These are phyloP conservation scores for Trichophyton simii DNA, from an alignment of 2,329 filamentous ascomycete species.

Conservation along the genomic window DNA sequence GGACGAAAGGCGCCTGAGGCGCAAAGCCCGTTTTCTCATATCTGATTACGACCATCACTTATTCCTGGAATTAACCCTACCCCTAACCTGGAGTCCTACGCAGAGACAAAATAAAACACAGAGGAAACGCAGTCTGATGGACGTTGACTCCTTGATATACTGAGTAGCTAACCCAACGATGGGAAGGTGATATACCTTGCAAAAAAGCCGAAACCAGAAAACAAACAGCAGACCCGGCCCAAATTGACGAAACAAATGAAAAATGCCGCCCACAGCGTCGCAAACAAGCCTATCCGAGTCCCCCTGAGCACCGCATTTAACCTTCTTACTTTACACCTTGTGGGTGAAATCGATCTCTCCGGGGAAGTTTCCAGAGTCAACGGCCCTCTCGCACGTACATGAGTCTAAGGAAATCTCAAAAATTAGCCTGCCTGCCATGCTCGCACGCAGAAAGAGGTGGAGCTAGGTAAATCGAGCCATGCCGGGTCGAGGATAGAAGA, in stretches of 20 bases:
- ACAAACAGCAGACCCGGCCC: background rate
- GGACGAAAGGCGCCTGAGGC: background rate
- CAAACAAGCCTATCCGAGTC: background rate
- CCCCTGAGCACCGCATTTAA: background rate
- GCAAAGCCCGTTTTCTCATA: background rate
- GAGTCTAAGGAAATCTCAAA: slow-evolving; percentile 36
- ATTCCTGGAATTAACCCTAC: background rate
- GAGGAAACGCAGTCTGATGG: background rate
- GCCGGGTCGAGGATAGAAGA: background rate
- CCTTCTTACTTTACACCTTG: slow-evolving; percentile 28
- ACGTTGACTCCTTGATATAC: background rate
- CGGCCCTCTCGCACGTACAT: slow-evolving; percentile 72
- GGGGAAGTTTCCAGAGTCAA: slow-evolving; percentile 49
- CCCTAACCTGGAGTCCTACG: background rate
- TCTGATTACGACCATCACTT: background rate
- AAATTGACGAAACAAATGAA: background rate
- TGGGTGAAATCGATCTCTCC: slow-evolving; percentile 84
- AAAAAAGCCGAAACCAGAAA: background rate
- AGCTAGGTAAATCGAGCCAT: background rate
- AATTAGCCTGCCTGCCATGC: background rate
- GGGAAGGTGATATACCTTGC: too few species aligned
- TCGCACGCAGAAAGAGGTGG: background rate
- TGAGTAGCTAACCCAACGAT: background rate
- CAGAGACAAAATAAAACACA: background rate
- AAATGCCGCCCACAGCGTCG: background rate